Evolutionary conservation across 176 grass and related monocot species (phyloP), one percentile per base, ranked within the genome.

Genomic region (Lolium perenne): DNA sequence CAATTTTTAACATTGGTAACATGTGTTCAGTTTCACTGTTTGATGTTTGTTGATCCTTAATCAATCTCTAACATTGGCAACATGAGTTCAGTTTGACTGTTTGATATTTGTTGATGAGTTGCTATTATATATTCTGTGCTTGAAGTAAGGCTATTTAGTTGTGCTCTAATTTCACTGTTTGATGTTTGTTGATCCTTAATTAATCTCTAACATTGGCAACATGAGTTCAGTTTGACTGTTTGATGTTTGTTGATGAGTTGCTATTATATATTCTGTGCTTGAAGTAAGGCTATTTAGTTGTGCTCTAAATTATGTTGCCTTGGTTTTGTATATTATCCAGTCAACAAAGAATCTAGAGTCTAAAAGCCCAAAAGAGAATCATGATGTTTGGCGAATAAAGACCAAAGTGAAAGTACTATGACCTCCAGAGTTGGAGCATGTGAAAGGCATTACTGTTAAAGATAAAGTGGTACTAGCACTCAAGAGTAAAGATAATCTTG

Each of bases 271-370:
- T 88, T 91, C 35, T 69, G 5, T 70, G 70, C 41, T 72, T 87
- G 22, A 79, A 83, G 18, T 58, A 75, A 83, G 77, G 38, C 38
- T 90, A 62, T 87, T 43, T 54, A 74, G 79, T 82, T 85, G 71
- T 84, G 61, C 71, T 94, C 90, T 94, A 57, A 94, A 94, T 40
- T 51, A 46, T 91, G 70, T 72, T 92, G 87, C 45, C 91, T 90
- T 89, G 67, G 67, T 88, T 89, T 90, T 89, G 79, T 88, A 83
- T 91, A 90, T 58, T 92, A 92, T 94, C 93, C 90, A 94, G 93
- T 94, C 83, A 92, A 90, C 72, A 94, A 92, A 86, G 85, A 94
- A 92, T 73, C 60, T 92, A 92, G 74, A 92, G 82, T 77, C 73
- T 88, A 86, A 90, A 94, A 85, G 88, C 81, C 70, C 76, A 89